phyloP scores from a whole-genome alignment of 805 yeast genomes.

The Yarrowia deformans region DNA sequence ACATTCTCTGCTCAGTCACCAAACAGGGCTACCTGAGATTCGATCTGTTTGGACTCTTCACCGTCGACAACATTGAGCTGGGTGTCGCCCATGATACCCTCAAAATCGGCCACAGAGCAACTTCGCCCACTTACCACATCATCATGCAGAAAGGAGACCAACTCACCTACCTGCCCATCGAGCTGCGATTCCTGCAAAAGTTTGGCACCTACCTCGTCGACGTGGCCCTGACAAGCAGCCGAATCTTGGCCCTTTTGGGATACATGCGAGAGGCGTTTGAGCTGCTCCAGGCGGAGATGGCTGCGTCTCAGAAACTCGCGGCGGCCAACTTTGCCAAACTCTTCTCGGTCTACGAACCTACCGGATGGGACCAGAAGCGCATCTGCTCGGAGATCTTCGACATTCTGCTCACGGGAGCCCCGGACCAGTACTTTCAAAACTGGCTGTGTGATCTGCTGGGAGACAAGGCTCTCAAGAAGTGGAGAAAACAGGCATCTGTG shows the following conservation, averaged over 20 bases:
- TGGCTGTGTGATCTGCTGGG: conserved; percentile 65
- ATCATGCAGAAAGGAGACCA: conserved; percentile 35
- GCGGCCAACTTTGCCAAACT: conserved; percentile 32
- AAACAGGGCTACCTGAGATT: conserved; percentile 10
- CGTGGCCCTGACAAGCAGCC: conserved; percentile 51
- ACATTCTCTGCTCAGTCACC: conserved; percentile 16
- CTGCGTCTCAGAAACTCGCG: conserved; percentile 50
- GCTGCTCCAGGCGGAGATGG: conserved; percentile 46
- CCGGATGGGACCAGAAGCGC: conserved; percentile 42
- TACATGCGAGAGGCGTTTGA: conserved; percentile 49
- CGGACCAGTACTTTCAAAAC: conserved; percentile 55
- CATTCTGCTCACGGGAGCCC: conserved; percentile 58
- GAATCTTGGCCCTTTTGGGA: conserved; percentile 50
- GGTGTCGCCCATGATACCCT: conserved; percentile 19
- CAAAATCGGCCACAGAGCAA: conserved; percentile 21
- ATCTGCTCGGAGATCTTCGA: conserved; percentile 52
- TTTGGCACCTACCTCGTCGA: conserved; percentile 40
- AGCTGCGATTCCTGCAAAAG: conserved; percentile 39
- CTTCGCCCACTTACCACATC: conserved; percentile 15
- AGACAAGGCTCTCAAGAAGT: conserved; percentile 61
- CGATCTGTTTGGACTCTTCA: conserved; percentile 22
- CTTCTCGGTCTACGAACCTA: conserved; percentile 13
- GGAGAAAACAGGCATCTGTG: conserved; percentile 55
- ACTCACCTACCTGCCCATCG: conserved; percentile 25
- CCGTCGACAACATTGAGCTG: conserved; percentile 22